Conservation (phyloP, 2,329 filamentous ascomycete genomes). For the Sarocladium kiliense region DNA sequence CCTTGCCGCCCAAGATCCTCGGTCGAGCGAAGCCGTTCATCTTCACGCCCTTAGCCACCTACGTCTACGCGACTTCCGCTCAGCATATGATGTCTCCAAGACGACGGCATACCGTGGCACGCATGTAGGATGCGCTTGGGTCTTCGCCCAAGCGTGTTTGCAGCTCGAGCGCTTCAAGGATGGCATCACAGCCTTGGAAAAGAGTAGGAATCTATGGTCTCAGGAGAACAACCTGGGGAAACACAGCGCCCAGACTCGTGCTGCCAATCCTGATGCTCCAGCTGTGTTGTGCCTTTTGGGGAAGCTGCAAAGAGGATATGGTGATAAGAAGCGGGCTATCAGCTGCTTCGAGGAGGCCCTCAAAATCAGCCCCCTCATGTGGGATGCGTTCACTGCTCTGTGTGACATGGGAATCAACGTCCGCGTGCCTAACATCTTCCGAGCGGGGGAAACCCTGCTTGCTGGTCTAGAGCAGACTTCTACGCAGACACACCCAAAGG, state of each 20-base stretch:
- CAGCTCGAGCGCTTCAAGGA: conserved; percentile 73
- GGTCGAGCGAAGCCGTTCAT: conserved; percentile 74
- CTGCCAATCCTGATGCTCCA: conserved; percentile 75
- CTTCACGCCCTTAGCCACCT: conserved; percentile 82
- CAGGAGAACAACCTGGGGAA: conserved; percentile 74
- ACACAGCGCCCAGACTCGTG: conserved; percentile 71
- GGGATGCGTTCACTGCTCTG: conserved; percentile 88
- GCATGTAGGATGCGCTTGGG: conserved; percentile 82
- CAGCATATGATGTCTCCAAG: conserved; percentile 80
- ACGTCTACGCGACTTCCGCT: conserved; percentile 74
- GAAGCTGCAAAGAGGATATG: conserved; percentile 79
- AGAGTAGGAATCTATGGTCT: conserved; percentile 69
- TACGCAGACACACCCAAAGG: conserved; percentile 9
- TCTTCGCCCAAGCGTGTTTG: conserved; percentile 86
- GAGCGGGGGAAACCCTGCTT: conserved; percentile 53
- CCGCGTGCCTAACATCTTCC: conserved; percentile 82
- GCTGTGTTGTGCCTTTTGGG: conserved; percentile 80
- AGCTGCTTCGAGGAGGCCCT: conserved; percentile 83
- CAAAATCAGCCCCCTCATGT: conserved; percentile 91
- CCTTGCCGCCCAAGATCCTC: conserved; percentile 76
- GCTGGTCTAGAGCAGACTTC: conserved; percentile 38
- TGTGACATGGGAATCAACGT: conserved; percentile 84
- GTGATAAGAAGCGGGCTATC: conserved; percentile 77
- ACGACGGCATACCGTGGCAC: conserved; percentile 62
- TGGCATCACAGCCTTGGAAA: conserved; percentile 79